Evolutionary conservation across 192 early-diverging fungal genomes (phyloP), one percentile per base, ranked within the genome.

Genomic region (Backusella psychrophila): DNA sequence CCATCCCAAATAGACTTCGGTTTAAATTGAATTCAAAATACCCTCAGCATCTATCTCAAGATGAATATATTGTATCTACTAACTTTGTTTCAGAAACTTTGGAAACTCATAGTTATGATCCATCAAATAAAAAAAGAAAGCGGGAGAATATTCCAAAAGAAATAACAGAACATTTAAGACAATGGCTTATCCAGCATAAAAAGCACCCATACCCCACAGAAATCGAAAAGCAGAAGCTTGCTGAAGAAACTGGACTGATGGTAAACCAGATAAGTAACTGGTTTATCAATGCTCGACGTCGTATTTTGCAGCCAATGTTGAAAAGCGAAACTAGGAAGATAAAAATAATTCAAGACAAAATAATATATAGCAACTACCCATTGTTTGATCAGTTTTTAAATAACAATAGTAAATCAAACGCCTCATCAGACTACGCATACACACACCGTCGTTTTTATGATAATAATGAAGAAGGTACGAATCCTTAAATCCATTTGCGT

Each of bases 261-360:
- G 80, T 90, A 66, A 86, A 85, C 72, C 89, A 90, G 74, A 87
- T 90, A 53, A 88, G 81, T 77, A 88, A 90, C 49, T 90, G 89
- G 89, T 90, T 90, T 79, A 90, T 88, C 66, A 90, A 90, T 77
- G 89, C 89, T 36, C 80, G 89, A 21, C 77, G 89, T 36, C 78
- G 89, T 41, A 89, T 86, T 39, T 75, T 87, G 23, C 88, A 89
- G 66, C 85, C 85, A 29, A 89, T 89, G 78, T 35, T 79, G 41
- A 69, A 79, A 59, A 71, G 68, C 6, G 78, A 79, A 56, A 56
- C 33, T 33, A 34, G 67, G 5, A 75, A 74, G 11, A 19, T 38
- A 26, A 29, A 8, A 29, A 44, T 42, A 6, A 49, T 23, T 69
- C n/a, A 69, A 69, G 36, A 69, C 36, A 69, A 63, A 63, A 23